Base-by-base conservation (phyloP, 768 basidiomycete species). In the Mycena rosella region DNA sequence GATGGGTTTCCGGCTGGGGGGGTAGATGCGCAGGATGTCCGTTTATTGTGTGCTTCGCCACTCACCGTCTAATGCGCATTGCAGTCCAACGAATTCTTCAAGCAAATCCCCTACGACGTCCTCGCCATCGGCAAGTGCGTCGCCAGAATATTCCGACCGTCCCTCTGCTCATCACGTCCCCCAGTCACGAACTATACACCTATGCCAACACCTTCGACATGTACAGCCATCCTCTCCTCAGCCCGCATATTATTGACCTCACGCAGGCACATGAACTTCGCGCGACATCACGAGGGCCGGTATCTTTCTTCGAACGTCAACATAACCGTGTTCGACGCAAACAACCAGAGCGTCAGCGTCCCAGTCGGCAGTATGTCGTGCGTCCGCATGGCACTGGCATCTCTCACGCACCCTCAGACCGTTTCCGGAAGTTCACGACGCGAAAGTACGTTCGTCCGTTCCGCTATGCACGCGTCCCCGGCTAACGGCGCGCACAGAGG, bases 231-330 rank as follows among this genome's bases (percentile, higher is more conserved):
- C 24, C 8, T 38, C 47, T 42, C 24, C 10, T 26, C 30, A n/a
- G 8, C 18, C 14, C 30, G 49, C 29, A 42, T 34, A 15, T 22
- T 36, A 15, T 13, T 53, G 49, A 27, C 14, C 34, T 2, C 32
- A 27, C 2, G 14, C 29, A 91, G 87, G 79, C 82, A 91, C 76
- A 78, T 83, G 58, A 91, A 91, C 75, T 92, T 95, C 72, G 88
- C 81, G 4, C 90, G 88, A 3, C 79, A 87, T 51, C 84, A 89
- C 77, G 82, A 86, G 10, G 94, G 92, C 8, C 85, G 89, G 49
- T 96, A 95, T 76, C 80, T 98, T 57, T 89, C 94, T 2, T 94
- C 91, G 3, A 97, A 97, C 73, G 92, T 89, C 68, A 93, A 96
- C 79, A 93, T 97, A 74, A 95, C 94, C 5, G 75, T 92, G 11